Conservation (phyloP, 23 red algal genomes). For the Gracilaria caudata region DNA sequence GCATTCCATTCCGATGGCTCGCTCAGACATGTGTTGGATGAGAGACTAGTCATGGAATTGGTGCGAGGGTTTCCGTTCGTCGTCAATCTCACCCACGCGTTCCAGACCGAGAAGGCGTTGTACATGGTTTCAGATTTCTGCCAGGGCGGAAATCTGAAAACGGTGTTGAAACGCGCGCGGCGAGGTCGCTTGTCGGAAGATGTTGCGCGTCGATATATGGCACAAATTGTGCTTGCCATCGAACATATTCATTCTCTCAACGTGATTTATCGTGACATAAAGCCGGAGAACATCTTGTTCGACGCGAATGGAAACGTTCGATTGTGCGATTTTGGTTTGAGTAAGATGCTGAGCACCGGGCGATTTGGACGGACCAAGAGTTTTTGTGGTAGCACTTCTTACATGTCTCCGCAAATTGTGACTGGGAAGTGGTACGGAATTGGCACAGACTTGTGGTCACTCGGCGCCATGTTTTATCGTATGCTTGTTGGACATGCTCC, state of each 20-base stretch:
- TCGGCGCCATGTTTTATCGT: slow-evolving; percentile 80
- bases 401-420: slow-evolving; percentile 87
- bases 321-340: slow-evolving; percentile 89
- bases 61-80: slow-evolving; percentile 80
- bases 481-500: slow-evolving; percentile 81
- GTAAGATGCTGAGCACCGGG: slow-evolving; percentile 67
- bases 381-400: slow-evolving; percentile 75
- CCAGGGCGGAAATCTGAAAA: slow-evolving; percentile 81
- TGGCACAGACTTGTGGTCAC: slow-evolving; percentile 60
- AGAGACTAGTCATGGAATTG: slow-evolving; percentile 76
- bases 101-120: slow-evolving; percentile 74
- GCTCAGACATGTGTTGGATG: slow-evolving; percentile 74
- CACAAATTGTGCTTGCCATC: slow-evolving; percentile 78
- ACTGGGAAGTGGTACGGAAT: slow-evolving; percentile 54
- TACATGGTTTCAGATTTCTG: slow-evolving; percentile 91
- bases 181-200: slow-evolving; percentile 42
- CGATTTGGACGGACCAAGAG: slow-evolving; percentile 69
- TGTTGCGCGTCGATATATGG: slow-evolving; percentile 54
- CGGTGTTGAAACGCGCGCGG: slow-evolving; percentile 23
- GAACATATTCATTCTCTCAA: slow-evolving; percentile 74
- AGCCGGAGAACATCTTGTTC: slow-evolving; percentile 88
- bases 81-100: slow-evolving; percentile 77
- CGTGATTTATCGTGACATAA: slow-evolving; percentile 86
- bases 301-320: slow-evolving; percentile 68
- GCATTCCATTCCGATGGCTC: slow-evolving; percentile 65